Evolutionary conservation across 176 grass and related monocot genomes (phyloP).

Genomic region (Urochloa ruziziensis): DNA sequence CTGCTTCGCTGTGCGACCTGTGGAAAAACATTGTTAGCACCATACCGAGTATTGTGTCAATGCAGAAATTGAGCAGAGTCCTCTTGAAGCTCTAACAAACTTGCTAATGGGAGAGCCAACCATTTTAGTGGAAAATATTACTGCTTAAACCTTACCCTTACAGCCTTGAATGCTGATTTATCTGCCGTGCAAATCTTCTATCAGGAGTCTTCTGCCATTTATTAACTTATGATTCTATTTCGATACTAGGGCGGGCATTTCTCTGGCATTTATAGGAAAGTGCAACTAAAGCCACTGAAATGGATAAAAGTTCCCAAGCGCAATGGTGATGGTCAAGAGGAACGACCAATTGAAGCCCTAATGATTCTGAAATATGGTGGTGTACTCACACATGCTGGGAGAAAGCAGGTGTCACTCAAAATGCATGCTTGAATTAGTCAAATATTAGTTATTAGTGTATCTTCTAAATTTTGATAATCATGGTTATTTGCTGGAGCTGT

Average conservation of each 20-base stretch:
- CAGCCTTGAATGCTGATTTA: not conserved
- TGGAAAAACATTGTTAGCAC: not conserved
- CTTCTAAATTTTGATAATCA: not conserved
- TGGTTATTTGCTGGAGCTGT: conserved; percentile 2
- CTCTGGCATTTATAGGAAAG: conserved; percentile 99
- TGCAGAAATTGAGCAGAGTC: not conserved
- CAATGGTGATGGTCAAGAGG: conserved; percentile 73
- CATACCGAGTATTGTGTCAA: not conserved
- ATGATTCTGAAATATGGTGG: conserved; percentile 99
- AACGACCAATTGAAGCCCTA: conserved; percentile 82
- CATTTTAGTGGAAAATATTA: conserved; percentile 1
- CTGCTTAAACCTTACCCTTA: not conserved
- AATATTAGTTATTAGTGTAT: not conserved
- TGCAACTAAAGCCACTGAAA: conserved; percentile 94
- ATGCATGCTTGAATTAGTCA: not conserved
- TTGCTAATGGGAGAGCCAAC: not conserved
- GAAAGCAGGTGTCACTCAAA: conserved; percentile 76
- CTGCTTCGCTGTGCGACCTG: not conserved
- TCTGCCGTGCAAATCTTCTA: not conserved
- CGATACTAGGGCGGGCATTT: conserved; percentile 80
- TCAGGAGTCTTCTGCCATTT: conserved; percentile 2
- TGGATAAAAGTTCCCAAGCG: conserved; percentile 85
- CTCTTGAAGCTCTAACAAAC: not conserved
- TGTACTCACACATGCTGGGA: conserved; percentile 95
- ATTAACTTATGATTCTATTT: conserved; percentile 4